A percentile compares a stretch with the other conserved stretches of the same genome.
phyloP scores from a whole-genome alignment of 208 protist genomes.

The Polymyxa betae region DNA sequence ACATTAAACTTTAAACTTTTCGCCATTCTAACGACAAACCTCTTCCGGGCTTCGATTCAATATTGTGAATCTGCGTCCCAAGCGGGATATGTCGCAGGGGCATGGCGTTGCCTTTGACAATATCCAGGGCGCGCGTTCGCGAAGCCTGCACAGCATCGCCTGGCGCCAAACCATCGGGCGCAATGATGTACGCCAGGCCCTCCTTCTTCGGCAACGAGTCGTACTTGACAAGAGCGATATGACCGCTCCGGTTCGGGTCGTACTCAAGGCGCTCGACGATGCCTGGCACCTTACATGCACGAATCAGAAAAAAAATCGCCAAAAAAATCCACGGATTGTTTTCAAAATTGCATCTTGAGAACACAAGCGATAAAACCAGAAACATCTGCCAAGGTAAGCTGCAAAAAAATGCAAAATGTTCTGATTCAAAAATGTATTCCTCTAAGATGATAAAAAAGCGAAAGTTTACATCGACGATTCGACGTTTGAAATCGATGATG shows the following conservation, averaged over 20 bases:
- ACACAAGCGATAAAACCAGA: conserved; percentile 28
- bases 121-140: conserved; percentile 59
- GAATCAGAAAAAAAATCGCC: too few species aligned
- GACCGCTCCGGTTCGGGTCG: conserved; percentile 62
- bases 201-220: conserved; percentile 25
- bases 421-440: too few species aligned
- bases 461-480: conserved; percentile 22
- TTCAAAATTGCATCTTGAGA: too few species aligned
- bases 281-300: not conserved
- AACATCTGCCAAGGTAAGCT: not conserved
- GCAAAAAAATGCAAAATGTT: too few species aligned
- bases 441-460: too few species aligned
- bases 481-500: conserved; percentile 64
- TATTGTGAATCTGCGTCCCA: conserved; percentile 61
- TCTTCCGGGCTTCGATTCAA: conserved; percentile 53
- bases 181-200: conserved; percentile 58
- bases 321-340: too few species aligned
- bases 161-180: conserved; percentile 29
- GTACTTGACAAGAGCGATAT: conserved; percentile 64
- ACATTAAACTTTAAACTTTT: too few species aligned
- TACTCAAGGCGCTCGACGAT: conserved; percentile 64
- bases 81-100: conserved; percentile 61
- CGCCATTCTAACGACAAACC: too few species aligned
- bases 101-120: conserved; percentile 62
- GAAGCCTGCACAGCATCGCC: conserved; percentile 33